A percentile compares a stretch with the other conserved stretches of the same genome.
These are phyloP conservation scores for Phallus indusiatus DNA, from an alignment of 768 basidiomycete genomes.

Conservation along the genomic window DNA sequence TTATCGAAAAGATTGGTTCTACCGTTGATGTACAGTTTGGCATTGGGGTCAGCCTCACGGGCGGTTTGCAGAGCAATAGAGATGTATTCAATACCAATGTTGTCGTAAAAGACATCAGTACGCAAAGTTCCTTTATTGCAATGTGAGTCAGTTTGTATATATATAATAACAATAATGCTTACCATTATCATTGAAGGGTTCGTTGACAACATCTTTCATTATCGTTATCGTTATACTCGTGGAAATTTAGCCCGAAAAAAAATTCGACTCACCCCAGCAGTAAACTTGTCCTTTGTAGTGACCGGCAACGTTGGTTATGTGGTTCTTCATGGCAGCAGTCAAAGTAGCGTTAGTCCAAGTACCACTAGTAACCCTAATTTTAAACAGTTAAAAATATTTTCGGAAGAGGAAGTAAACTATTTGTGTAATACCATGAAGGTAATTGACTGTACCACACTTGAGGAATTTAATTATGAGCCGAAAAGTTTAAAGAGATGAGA, in stretches of 20 bases:
- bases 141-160: neutral
- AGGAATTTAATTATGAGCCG: constrained; percentile 15
- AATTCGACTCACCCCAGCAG: constrained; percentile 24
- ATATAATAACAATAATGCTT: neutral
- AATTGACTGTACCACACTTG: constrained; percentile 47
- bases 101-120: constrained; percentile 41
- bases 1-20: constrained; percentile 2
- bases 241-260: neutral
- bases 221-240: neutral
- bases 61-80: constrained; percentile 43
- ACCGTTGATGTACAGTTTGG: constrained; percentile 43
- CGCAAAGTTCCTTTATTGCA: constrained; percentile 33
- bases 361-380: constrained; percentile 7
- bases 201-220: constrained; percentile 45
- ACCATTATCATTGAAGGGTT: constrained; percentile 51
- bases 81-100: constrained; percentile 40
- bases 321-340: constrained; percentile 32
- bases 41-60: constrained; percentile 41
- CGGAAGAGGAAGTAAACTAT: neutral
- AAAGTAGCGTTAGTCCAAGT: constrained; percentile 12
- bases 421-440: constrained; percentile 29
- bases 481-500: constrained; percentile 12
- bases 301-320: constrained; percentile 39
- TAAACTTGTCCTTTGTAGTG: constrained; percentile 49
- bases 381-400: neutral